Base-by-base conservation (phyloP, 495 filamentous ascomycete species). In the Eremomyces bilateralis region DNA sequence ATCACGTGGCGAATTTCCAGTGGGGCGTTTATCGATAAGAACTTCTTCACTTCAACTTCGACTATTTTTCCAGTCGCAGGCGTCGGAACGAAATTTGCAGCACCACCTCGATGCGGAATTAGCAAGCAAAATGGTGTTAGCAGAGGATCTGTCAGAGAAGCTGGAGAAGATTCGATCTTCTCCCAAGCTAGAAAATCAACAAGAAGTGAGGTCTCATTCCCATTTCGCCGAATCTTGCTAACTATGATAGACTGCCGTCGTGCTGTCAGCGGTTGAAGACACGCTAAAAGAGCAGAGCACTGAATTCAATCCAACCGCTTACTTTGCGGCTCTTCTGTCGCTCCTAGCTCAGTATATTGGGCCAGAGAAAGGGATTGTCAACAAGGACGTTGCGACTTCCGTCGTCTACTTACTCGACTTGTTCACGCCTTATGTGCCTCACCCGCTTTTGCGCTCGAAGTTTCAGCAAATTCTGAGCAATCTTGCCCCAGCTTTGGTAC, bases 401-500 rank as follows among this genome's bases (percentile, higher is more conserved):
- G 77, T 93, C 40, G 79, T 97, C 37, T 97, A 97, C 55, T 72
- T 97, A 12, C 80, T 97, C 59, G 88, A 97, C 53, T 58, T 85
- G 42, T 71, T 90, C 41, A 80, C 82, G 11, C 73, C 72, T 40
- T 76, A 72, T 49, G 71, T 82, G 34, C 85, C 90, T 22, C 63
- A 76, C 16, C 65, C 88, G 13, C 68, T 97, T 20, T 73, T 97
- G 20, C 73, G 80, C 35, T 75, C 80, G 22, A 93, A 93, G 53
- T 97, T 95, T 59, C 70, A 76, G 10, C 79, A 91, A 51, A 94
- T 97, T 45, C 71, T 97, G 34, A 70, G 72, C 13, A 73, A 73
- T 41, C 69, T 97, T 33, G 82, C 78, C 4, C 82, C 88, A 1
- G 73, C 81, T 4, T 55, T 97, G 24, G 71, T 77, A 2, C 61